Evolutionary conservation across 768 basidiomycete species (phyloP).

Genomic region (Boletales sp.): DNA sequence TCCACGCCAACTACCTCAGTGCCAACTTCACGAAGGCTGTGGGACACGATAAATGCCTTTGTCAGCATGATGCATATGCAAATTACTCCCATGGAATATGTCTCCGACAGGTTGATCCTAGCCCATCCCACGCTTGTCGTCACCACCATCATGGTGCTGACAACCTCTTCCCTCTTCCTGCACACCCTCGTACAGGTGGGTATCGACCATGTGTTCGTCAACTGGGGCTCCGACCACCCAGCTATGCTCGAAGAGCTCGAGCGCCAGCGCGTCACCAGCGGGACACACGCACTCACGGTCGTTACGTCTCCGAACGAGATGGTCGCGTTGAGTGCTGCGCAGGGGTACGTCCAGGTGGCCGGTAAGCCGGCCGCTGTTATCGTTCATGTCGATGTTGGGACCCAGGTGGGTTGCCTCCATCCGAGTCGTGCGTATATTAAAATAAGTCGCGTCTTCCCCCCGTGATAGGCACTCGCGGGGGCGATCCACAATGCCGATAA

Average conservation of each 20-base stretch:
- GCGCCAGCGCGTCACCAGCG: conserved; percentile 41
- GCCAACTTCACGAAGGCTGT: too few species aligned
- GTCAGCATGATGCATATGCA: too few species aligned
- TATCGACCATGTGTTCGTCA: conserved; percentile 67
- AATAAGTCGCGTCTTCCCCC: too few species aligned
- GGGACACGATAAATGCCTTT: too few species aligned
- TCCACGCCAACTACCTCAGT: too few species aligned
- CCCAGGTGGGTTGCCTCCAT: conserved; percentile 37
- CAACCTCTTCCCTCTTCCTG: conserved; percentile 61
- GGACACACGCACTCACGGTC: conserved; percentile 44
- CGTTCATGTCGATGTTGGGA: conserved; percentile 71
- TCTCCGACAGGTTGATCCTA: too few species aligned
- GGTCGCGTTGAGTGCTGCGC: conserved; percentile 70
- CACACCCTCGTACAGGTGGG: conserved; percentile 51
- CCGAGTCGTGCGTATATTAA: too few species aligned
- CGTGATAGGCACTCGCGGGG: conserved; percentile 54
- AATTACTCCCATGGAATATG: too few species aligned
- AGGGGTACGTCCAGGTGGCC: conserved; percentile 64
- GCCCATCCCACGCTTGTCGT: neutral
- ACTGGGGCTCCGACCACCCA: conserved; percentile 78
- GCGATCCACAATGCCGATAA: conserved; percentile 72
- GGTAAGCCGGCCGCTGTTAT: conserved; percentile 69
- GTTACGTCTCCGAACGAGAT: conserved; percentile 75
- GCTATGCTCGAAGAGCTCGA: conserved; percentile 67
- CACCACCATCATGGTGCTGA: conserved; percentile 39